Base-by-base conservation (phyloP, 352 stramenopile genomes). In the Aphanomyces invadans region DNA sequence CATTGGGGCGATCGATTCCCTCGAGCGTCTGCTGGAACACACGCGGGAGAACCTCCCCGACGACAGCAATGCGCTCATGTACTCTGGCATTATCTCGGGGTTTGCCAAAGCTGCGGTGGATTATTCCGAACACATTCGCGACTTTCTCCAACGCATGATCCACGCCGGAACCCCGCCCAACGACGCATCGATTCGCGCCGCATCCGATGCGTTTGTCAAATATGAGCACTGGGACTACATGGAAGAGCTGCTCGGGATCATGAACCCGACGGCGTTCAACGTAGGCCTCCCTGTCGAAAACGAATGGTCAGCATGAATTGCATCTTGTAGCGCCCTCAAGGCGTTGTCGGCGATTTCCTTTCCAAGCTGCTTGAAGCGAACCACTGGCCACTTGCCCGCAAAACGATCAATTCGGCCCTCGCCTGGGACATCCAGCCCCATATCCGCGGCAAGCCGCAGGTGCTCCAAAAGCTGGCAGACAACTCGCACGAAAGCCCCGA, bases 81-180 rank as follows among this genome's bases (percentile, higher is more conserved):
- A 83, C 54, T 89, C 88, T 62, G 85, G 85, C 48, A 78, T 89
- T 29, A 89, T 93, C 57, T 90, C 80, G 21, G 85, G 85, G 23
- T 86, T 93, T 45, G 79, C 74, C 46, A 93, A 93, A 66, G 79
- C 85, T 4, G 75, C 79, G 42, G 75, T 73, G 38, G 83, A 93
- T 67, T 80, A 89, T 66, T 88, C 83, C 12, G 56, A 67, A 5
- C 80, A 87, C 29, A 88, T 93, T 60, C 67, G 75, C 36, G 65
- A 70, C 54, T 90, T 89, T 62, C 63, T 93, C 36, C 56, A 74
- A 3, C 73, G 75, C 25, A 89, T 92, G 79, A 38, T 66, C 9
- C 57, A 65, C 31, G 77, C 75, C 17, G 72, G 74, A 9, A 73
- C 91, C 42, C 69, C 71, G 17, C 79, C 92, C 64, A 90, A 75